phyloP scores from a whole-genome alignment of 176 grass and related monocot species.

The Poa pratensis region DNA sequence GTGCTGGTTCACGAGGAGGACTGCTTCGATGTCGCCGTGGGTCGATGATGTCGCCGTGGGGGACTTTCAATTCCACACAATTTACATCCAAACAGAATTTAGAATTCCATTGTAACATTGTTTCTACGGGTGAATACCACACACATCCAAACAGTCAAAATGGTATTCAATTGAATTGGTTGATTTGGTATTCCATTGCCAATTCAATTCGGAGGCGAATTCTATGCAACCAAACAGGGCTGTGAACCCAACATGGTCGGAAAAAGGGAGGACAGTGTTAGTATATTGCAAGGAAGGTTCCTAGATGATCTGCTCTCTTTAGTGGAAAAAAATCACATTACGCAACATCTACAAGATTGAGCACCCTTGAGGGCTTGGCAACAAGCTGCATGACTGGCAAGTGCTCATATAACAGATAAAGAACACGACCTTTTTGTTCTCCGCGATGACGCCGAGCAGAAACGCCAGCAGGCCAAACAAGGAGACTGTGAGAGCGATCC shows the following conservation, averaged over 20 bases:
- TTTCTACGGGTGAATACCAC: too few relatives aligned
- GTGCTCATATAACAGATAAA: background rate
- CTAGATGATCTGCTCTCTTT: background rate
- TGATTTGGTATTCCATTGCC: too few relatives aligned
- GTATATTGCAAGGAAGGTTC: background rate
- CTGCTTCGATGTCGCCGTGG: too few relatives aligned
- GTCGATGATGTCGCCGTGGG: too few relatives aligned
- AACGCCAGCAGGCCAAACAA: conserved; percentile 63
- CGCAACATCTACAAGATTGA: background rate
- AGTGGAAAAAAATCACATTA: background rate
- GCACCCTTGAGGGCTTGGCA: background rate
- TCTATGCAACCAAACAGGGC: too few relatives aligned
- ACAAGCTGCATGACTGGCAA: background rate
- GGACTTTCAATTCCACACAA: too few relatives aligned
- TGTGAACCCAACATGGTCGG: background rate
- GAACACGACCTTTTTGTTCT: conserved; percentile 82
- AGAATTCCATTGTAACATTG: too few relatives aligned
- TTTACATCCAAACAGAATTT: too few relatives aligned
- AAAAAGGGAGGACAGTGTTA: background rate
- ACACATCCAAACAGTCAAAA: too few relatives aligned
- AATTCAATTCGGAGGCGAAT: too few relatives aligned
- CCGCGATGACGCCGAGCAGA: conserved; percentile 66
- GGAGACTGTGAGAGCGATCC: conserved; percentile 43
- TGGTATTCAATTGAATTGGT: too few relatives aligned
- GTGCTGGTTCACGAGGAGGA: too few relatives aligned